Conservation (phyloP, 306 rosid genomes). For the Canavalia ensiformis region DNA sequence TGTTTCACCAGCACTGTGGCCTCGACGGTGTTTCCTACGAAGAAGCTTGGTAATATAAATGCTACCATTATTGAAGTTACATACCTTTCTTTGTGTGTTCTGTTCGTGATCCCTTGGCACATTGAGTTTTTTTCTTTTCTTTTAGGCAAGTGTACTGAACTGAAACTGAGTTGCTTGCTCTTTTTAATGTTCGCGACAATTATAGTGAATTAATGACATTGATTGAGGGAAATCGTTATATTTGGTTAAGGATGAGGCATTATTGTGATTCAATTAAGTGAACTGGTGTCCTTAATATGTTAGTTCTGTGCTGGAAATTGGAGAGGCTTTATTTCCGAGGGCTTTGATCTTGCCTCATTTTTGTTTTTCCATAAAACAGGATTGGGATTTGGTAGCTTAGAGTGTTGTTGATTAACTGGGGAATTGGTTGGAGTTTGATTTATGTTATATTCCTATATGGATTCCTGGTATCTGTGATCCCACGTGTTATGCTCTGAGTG, state of each 20-base stretch:
- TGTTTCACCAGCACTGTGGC: slow-evolving; percentile 47
- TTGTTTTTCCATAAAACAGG: neutral
- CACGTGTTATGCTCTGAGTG: neutral
- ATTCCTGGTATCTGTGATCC: slow-evolving; percentile 2
- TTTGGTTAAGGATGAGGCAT: neutral
- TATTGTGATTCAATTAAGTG: slow-evolving; percentile 27
- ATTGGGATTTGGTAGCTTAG: neutral
- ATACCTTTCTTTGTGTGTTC: slow-evolving; percentile 32
- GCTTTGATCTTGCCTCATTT: neutral
- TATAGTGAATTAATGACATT: slow-evolving; percentile 11
- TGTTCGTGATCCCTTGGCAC: slow-evolving; percentile 4
- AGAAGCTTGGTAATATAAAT: slow-evolving; percentile 68
- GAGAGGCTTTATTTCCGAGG: neutral
- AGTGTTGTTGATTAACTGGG: slow-evolving; percentile 11
- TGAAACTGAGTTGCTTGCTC: slow-evolving; percentile 5
- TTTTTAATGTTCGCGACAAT: slow-evolving; percentile 4
- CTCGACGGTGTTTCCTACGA: slow-evolving; percentile 56
- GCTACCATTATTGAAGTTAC: slow-evolving; percentile 28
- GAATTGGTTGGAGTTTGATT: slow-evolving; percentile 31
- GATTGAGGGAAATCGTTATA: slow-evolving; percentile 10
- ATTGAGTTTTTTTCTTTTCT: slow-evolving; percentile 30
- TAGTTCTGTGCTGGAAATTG: slow-evolving; percentile 7
- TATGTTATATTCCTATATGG: slow-evolving; percentile 9
- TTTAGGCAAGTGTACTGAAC: neutral
- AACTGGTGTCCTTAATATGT: slow-evolving; percentile 15